Percentiles rank a stretch among this genome's conserved stretches.
These are phyloP conservation scores for Saccharomycopsis microspora DNA, from an alignment of 805 yeast genomes.

Conservation along the genomic window DNA sequence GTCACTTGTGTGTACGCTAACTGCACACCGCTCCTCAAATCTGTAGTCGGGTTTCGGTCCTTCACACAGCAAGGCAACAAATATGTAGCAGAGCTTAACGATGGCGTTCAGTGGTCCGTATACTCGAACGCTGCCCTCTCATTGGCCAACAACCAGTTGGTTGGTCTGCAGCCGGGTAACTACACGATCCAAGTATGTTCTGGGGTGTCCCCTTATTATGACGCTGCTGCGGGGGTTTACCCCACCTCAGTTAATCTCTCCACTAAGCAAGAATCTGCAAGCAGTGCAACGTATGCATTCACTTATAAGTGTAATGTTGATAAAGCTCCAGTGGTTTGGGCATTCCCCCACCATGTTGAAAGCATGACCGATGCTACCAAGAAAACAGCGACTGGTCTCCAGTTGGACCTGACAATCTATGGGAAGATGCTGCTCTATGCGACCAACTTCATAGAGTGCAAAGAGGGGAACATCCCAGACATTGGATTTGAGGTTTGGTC, in stretches of 20 bases:
- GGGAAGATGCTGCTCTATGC: slow-evolving; percentile 38
- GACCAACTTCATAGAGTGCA: slow-evolving; percentile 29
- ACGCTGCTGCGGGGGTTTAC: slow-evolving; percentile 60
- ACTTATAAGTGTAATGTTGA: slow-evolving; percentile 23
- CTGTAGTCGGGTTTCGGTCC: slow-evolving; percentile 34
- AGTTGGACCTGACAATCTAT: slow-evolving; percentile 36
- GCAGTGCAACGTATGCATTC: slow-evolving; percentile 36
- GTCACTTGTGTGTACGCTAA: slow-evolving; percentile 36
- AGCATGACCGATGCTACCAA: slow-evolving; percentile 24
- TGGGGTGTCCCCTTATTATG: slow-evolving; percentile 40
- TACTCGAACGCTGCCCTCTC: slow-evolving; percentile 28
- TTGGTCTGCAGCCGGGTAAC: slow-evolving; percentile 27
- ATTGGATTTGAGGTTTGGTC: slow-evolving; percentile 51
- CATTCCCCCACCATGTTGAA: slow-evolving; percentile 41
- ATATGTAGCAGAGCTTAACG: slow-evolving; percentile 41
- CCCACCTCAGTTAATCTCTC: slow-evolving; percentile 36
- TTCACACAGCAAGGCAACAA: slow-evolving; percentile 29
- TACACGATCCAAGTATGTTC: slow-evolving; percentile 43
- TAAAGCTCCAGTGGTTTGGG: slow-evolving; percentile 31
- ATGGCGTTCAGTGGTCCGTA: slow-evolving; percentile 39
- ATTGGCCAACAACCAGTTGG: slow-evolving; percentile 26
- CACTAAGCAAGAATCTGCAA: slow-evolving; percentile 40
- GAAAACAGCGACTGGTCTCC: slow-evolving; percentile 29
- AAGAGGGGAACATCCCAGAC: slow-evolving; percentile 32
- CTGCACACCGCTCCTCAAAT: slow-evolving; percentile 33